Evolutionary conservation across 768 basidiomycete species (phyloP), one percentile per base, ranked within the genome.

Genomic region (Lentinula boryana): DNA sequence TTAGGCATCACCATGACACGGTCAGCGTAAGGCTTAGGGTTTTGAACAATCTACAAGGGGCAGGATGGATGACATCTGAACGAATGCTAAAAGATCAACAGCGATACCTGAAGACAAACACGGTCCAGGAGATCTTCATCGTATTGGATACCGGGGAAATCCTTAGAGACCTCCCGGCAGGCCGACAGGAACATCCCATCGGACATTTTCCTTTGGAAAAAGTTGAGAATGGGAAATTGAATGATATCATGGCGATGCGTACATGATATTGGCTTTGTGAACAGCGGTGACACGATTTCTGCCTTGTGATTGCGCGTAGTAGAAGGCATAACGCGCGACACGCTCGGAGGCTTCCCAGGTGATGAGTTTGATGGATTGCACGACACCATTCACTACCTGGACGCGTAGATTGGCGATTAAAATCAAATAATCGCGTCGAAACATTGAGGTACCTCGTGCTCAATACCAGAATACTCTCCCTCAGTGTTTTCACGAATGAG

Each of bases 1-100:
- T 99, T 99, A 58, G 97, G 97, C 95, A 98, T 98, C 66, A 99
- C 97, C 96, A 99, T 98, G 64, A 99, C 96, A 54, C 94, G 89
- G 77, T 97, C 95, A 40, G 92, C 83, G 78, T 87, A 99, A 6
- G 97, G 97, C 67, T 75, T 79, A 23, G 97, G 97, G 76, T 99
- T 95, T 71, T 92, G 90, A 35, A 93, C 92, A 68, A 98, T 83
- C 87, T 94, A 38, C 36, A 23, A 38, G 5, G 40, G 13, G 43
- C 23, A 40, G 9, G 27, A n/a, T 15, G 21, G 15, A 36, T 58
- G 46, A n/a, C 44, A 16, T 50, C 23, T 27, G 31, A 49, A 27
- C 23, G 7, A 21, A 44, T 40, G 51, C 15, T 51, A 50, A 52
- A 27, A 56, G 41, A 51, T 33, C 8, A 38, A 35, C 8, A 49